Evolutionary conservation across 257 asterid species (phyloP), one percentile per base, ranked within the genome.

Genomic region (Solanum sitiens): DNA sequence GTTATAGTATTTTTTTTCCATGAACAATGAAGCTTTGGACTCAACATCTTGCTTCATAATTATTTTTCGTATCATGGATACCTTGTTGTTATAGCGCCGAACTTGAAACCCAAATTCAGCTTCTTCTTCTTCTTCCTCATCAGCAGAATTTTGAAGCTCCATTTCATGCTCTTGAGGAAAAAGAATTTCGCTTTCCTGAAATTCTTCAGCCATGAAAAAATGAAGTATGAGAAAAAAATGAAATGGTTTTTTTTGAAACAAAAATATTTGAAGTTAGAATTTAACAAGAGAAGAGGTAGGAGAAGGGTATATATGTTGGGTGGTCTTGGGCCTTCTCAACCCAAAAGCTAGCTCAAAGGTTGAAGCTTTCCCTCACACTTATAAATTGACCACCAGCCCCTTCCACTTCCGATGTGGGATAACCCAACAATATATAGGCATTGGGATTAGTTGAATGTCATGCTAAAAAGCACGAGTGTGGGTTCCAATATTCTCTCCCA

Each of bases 21-120:
- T 23, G 61, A 80, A 67, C 71, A 77, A 42, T 35, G 70, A 50
- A 33, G 15, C 44, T 42, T 39, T 56, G 7, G 73, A 80, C 21
- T 53, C 27, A 1, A 50, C 12, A 21, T 83, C 40, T 30, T 67
- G 11, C 72, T 76, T 94, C 71, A 63, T 63, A 11, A 63, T 23
- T 86, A 80, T 18, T 88, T 92, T 92, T 73, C 87, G 88, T 84
- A 90, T 88, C 86, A 85, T 87, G n/a, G 21, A 77, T 86, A 87
- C 91, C 23, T 40, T 71, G 37, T 50, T 42, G 16, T 83, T 82
- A 61, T 23, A 63, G 23, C 21, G 47, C 7, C 21, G 47, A 83
- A 83, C 8, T 76, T 76, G 59, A 16, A 27, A 53, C 47, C 30
- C 72, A 33, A 33, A 83, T 45, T 33, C 74, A 20, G 0, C 7